Percentiles rank a stretch among this genome's conserved stretches.
phyloP scores from a whole-genome alignment of 1,139 yeast species.

The Torulaspora globosa region DNA sequence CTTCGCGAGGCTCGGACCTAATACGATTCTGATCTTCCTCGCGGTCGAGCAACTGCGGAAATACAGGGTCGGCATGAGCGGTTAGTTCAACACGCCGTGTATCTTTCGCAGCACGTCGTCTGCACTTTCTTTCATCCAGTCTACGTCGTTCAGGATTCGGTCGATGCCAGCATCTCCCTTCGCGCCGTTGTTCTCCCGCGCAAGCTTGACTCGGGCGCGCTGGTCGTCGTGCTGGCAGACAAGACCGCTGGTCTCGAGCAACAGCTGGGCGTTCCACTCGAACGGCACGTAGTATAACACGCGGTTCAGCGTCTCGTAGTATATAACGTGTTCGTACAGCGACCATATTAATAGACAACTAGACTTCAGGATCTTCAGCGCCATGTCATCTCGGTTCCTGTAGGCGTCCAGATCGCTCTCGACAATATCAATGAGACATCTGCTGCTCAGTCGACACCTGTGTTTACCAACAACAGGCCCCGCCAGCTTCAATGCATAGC shows the following conservation, averaged over 20 bases:
- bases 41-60: slow-evolving; percentile 74
- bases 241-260: slow-evolving; percentile 14
- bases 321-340: slow-evolving; percentile 13
- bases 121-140: slow-evolving; percentile 34
- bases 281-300: slow-evolving; percentile 12
- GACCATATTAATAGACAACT: slow-evolving; percentile 14
- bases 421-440: slow-evolving; percentile 7
- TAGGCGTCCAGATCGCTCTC: slow-evolving; percentile 8
- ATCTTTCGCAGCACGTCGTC: slow-evolving; percentile 36
- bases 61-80: slow-evolving; percentile 49
- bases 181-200: neutral
- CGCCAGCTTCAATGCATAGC: slow-evolving; percentile 1
- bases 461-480: slow-evolving; percentile 10
- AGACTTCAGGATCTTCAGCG: slow-evolving; percentile 12
- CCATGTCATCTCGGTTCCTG: slow-evolving; percentile 3
- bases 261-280: slow-evolving; percentile 10
- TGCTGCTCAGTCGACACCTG: neutral
- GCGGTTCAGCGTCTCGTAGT: slow-evolving; percentile 13
- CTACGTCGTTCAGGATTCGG: slow-evolving; percentile 31
- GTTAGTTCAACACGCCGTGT: slow-evolving; percentile 25
- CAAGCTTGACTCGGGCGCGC: neutral
- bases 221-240: slow-evolving; percentile 8
- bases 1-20: slow-evolving; percentile 83
- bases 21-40: slow-evolving; percentile 78
- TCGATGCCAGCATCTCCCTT: slow-evolving; percentile 22